phyloP scores from a whole-genome alignment of 306 rosid species.

The Pyrus communis region DNA sequence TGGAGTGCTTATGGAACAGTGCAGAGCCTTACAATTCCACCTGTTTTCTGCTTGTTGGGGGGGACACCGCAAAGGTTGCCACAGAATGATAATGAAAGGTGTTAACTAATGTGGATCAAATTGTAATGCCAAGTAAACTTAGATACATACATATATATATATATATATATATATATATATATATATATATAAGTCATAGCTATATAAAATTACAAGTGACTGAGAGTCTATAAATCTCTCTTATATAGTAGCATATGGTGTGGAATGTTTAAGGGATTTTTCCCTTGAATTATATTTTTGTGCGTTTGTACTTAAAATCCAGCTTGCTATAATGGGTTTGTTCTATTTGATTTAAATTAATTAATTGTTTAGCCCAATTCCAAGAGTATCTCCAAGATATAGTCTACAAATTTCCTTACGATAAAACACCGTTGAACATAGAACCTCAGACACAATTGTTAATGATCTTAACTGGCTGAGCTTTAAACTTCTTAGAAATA shows the following conservation, averaged over 20 bases:
- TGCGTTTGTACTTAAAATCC: not conserved
- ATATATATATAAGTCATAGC: not conserved
- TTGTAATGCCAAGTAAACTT: not conserved
- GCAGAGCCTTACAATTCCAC: constrained; percentile 31
- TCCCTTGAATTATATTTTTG: no score
- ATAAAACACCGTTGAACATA: no score
- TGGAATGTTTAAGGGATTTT: not conserved
- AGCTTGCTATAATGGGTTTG: not conserved
- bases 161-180: not conserved
- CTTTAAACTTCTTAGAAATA: no score
- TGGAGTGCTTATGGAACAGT: constrained; percentile 51
- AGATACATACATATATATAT: not conserved
- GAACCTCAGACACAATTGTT: not conserved
- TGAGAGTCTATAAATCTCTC: not conserved
- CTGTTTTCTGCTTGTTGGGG: constrained; percentile 32
- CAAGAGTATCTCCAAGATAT: not conserved
- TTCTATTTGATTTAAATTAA: not conserved
- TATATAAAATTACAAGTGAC: not conserved
- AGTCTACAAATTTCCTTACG: not conserved
- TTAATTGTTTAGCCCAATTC: not conserved
- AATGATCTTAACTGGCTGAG: not conserved
- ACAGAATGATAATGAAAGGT: constrained; percentile 17
- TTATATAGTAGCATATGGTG: not conserved
- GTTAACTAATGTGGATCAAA: not conserved
- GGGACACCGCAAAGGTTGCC: constrained; percentile 19